Base-by-base conservation (phyloP, 768 basidiomycete species). In the Lactarius tabidus region DNA sequence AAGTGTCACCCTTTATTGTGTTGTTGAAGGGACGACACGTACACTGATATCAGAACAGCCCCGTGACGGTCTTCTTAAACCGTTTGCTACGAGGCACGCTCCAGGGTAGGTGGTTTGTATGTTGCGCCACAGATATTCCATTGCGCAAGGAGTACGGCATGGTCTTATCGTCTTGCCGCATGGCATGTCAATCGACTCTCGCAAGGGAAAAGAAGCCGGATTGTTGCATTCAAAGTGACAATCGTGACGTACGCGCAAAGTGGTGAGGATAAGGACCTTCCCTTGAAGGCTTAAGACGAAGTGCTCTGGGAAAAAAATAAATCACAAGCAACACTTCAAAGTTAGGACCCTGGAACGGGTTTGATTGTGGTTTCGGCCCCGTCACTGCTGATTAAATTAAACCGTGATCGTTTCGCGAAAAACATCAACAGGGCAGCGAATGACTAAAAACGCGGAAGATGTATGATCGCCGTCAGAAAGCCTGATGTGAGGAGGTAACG, bases 221-320 rank as follows among this genome's bases (percentile, higher is more conserved):
- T 39, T 52, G 36, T n/a, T 35, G 59, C 10, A 35, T 35, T 52
- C 60, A 38, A n/a, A 36, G 54, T 20, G 54, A 60, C 31, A 36
- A 56, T 57, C 45, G 54, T 51, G 45, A 57, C 5, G 31, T 29
- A 51, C 26, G 48, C 43, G 39, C 55, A 29, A 9, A 38, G 35
- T 48, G 45, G 18, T 29, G 41, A 45, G 20, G 59, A 36, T 14
- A 59, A 23, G 31, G 23, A 3, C n/a, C 15, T 33, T 28, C 35
- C 35, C 31, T n/a, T 33, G 20, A 38, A 38, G 26, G 6, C 31
- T n/a, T 36, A 39, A n/a, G 2, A 39, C 18, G 9, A 12, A 35
- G 58, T 48, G 18, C 20, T 43, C 39, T 59, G 58, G 45, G 52
- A 59, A 59, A 59, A n/a, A n/a, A n/a, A n/a, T n/a, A n/a, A 59